phyloP scores from a whole-genome alignment of 2,329 filamentous ascomycete genomes.

The Lasiodiplodia sp. region DNA sequence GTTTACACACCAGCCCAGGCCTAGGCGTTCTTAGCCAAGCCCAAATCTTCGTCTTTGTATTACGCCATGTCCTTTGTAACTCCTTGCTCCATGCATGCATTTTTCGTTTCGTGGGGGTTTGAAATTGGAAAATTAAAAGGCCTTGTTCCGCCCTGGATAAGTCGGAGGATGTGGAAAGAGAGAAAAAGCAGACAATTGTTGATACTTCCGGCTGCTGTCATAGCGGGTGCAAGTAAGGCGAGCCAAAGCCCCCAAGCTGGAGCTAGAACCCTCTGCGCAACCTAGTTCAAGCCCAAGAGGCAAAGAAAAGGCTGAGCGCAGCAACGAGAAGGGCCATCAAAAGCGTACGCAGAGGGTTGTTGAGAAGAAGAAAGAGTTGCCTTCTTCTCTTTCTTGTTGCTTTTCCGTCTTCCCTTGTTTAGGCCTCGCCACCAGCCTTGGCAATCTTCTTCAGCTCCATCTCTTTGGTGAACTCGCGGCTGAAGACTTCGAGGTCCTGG shows the following conservation, averaged over 20 bases:
- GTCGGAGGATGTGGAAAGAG: background rate
- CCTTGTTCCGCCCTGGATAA: background rate
- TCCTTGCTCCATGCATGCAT: constrained; percentile 16
- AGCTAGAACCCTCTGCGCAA: background rate
- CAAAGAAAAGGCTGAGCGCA: background rate
- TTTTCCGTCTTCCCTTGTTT: background rate
- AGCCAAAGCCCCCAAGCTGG: background rate
- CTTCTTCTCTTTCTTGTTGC: background rate
- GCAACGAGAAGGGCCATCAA: background rate
- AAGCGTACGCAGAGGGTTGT: background rate
- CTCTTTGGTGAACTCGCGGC: constrained; percentile 90
- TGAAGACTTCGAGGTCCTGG: constrained; percentile 78
- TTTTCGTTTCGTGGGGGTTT: background rate
- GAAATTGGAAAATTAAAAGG: background rate
- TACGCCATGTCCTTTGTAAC: background rate
- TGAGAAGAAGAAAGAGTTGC: background rate
- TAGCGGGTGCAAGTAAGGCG: background rate
- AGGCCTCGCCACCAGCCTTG: constrained; percentile 34
- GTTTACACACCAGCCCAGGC: background rate
- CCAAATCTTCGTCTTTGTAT: background rate
- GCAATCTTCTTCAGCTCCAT: constrained; percentile 88
- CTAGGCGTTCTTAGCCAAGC: background rate
- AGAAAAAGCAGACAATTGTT: background rate
- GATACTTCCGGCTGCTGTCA: background rate
- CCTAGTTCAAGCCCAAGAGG: background rate